Percentiles rank a stretch among this genome's conserved stretches.
phyloP scores from a whole-genome alignment of 2,329 filamentous ascomycete genomes.

The Rasamsonia emersonii region DNA sequence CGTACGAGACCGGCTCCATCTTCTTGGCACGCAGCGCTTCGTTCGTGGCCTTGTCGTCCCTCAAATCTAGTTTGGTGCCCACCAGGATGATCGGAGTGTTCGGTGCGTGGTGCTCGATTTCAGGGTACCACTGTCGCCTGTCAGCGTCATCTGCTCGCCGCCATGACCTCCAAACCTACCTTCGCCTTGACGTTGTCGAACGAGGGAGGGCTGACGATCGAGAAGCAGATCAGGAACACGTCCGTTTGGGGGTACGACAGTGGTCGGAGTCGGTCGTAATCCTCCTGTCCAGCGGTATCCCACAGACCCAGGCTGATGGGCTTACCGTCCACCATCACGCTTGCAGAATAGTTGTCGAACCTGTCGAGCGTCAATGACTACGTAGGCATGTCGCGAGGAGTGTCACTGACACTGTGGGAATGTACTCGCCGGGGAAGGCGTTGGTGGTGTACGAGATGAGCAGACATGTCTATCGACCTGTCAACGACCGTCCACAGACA shows the following conservation, averaged over 20 bases:
- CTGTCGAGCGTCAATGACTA: conserved; percentile 40
- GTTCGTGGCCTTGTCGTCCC: conserved; percentile 75
- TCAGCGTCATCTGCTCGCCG: conserved; percentile 5
- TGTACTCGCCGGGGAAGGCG: conserved; percentile 99
- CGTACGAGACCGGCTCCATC: conserved; percentile 95
- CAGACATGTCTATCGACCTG: conserved; percentile 70
- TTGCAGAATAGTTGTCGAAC: conserved; percentile 98
- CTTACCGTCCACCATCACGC: conserved; percentile 98
- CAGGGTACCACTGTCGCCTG: conserved; percentile 75
- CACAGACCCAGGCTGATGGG: conserved; percentile 93
- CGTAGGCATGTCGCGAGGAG: too few relatives aligned
- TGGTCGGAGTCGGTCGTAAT: conserved; percentile 90
- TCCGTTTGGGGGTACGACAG: conserved; percentile 98
- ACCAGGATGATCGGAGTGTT: conserved; percentile 94
- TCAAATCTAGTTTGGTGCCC: conserved; percentile 90
- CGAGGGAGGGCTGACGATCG: conserved; percentile 91
- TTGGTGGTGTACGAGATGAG: conserved; percentile 99
- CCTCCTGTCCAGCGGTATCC: conserved; percentile 98
- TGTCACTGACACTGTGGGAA: conserved; percentile 77
- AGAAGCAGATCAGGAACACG: conserved; percentile 97
- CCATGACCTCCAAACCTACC: too few relatives aligned
- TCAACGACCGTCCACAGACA: conserved; percentile 11
- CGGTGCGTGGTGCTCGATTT: conserved; percentile 94
- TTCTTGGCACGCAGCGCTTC: conserved; percentile 80
- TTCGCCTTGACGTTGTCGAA: conserved; percentile 99